A percentile compares a stretch with the other conserved stretches of the same genome.
phyloP scores from a whole-genome alignment of 495 filamentous ascomycete genomes.

The Penicillium maclennaniae region DNA sequence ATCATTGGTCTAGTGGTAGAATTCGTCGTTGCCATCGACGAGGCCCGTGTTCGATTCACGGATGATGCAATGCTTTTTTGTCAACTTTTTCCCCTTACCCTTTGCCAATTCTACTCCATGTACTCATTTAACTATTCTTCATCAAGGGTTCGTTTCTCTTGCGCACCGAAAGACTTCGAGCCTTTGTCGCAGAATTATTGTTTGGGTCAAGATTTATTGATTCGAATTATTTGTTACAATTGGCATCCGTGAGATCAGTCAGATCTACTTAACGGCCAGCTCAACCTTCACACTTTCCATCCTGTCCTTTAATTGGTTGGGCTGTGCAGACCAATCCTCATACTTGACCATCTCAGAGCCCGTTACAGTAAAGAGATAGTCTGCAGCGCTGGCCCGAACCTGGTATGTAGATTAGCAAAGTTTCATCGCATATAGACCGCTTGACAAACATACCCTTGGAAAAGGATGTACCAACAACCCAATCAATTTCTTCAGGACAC shows the following conservation, averaged over 20 bases:
- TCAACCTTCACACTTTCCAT: conserved; percentile 29
- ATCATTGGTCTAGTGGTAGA: conserved; percentile 59
- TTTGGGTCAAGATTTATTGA: not conserved
- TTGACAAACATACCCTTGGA: conserved; percentile 47
- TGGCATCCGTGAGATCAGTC: not conserved
- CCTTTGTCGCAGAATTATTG: too few species aligned
- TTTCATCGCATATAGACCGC: not conserved
- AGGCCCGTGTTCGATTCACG: conserved; percentile 59
- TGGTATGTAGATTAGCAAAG: conserved; percentile 13
- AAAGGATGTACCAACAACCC: conserved; percentile 61
- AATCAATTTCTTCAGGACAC: conserved; percentile 53
- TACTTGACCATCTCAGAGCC: conserved; percentile 30
- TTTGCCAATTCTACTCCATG: not conserved
- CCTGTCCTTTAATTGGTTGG: conserved; percentile 36
- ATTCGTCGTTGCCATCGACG: conserved; percentile 59
- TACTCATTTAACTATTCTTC: not conserved
- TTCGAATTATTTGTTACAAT: not conserved
- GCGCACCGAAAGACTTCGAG: too few species aligned
- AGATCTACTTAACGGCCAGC: conserved; percentile 3
- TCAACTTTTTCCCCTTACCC: conserved; percentile 21
- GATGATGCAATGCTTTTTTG: conserved; percentile 43
- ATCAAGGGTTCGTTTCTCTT: not conserved
- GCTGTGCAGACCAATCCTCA: conserved; percentile 41
- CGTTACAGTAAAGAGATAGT: conserved; percentile 38
- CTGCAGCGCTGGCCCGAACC: conserved; percentile 37